Evolutionary conservation across 2,329 filamentous ascomycete genomes (phyloP).

Genomic region (Fusarium sp.): DNA sequence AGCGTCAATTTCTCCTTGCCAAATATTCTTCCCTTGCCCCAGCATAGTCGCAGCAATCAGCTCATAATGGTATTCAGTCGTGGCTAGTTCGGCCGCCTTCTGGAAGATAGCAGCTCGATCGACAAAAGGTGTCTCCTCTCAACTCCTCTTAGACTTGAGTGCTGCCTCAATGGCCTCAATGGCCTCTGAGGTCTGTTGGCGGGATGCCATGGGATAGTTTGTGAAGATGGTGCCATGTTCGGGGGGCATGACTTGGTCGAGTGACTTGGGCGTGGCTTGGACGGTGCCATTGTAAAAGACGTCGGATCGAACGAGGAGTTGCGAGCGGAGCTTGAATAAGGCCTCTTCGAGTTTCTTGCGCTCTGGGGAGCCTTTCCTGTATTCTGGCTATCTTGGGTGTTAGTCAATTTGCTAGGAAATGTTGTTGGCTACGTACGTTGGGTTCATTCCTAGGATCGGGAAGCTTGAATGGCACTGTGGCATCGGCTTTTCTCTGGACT

Average conservation of each 20-base stretch:
- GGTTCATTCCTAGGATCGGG: background rate
- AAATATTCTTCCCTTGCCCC: background rate
- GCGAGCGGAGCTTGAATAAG: background rate
- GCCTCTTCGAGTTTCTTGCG: background rate
- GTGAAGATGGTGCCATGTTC: background rate
- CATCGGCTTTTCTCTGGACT: background rate
- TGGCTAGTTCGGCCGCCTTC: background rate
- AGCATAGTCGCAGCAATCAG: conserved; percentile 7
- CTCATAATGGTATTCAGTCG: background rate
- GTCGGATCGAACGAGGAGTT: background rate
- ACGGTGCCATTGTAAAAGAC: background rate
- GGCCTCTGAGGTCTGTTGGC: background rate
- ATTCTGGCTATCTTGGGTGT: background rate
- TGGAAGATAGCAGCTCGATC: background rate
- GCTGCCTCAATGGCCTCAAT: background rate
- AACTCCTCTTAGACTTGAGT: background rate
- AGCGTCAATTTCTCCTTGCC: background rate
- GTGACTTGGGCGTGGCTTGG: background rate
- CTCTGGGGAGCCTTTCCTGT: background rate
- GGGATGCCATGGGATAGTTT: background rate
- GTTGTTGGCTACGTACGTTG: background rate
- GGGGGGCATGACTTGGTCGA: background rate
- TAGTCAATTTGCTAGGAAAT: too few relatives aligned
- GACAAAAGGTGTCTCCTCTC: background rate
- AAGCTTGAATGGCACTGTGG: background rate